These are phyloP conservation scores for Mycocentrospora acerina DNA, from an alignment of 2,329 filamentous ascomycete species.

Conservation along the genomic window DNA sequence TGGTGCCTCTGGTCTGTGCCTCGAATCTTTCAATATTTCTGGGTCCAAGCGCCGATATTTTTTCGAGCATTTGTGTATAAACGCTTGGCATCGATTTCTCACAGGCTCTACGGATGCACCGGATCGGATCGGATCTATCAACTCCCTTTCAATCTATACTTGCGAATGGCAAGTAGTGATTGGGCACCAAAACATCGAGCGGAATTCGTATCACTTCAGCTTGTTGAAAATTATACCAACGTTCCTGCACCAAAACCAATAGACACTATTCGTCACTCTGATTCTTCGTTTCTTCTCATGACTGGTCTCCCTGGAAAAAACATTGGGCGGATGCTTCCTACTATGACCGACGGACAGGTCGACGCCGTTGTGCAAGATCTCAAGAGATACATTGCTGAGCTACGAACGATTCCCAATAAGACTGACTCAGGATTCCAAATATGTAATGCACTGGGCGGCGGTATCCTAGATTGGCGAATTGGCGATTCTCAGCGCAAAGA, in stretches of 20 bases:
- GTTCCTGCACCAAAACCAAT: constrained; percentile 13
- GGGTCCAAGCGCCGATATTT: constrained; percentile 7
- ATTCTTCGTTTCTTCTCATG: constrained; percentile 18
- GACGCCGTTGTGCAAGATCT: constrained; percentile 10
- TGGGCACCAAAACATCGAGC: constrained; percentile 18
- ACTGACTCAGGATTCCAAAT: constrained; percentile 11
- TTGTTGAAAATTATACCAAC: constrained; percentile 11
- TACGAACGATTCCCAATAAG: constrained; percentile 17
- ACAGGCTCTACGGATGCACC: constrained; percentile 11
- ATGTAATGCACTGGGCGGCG: constrained; percentile 17
- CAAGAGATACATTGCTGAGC: constrained; percentile 10
- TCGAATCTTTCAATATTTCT: constrained; percentile 6
- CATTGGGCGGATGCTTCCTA: constrained; percentile 13
- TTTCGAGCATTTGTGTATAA: constrained; percentile 16
- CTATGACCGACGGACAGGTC: constrained; percentile 16
- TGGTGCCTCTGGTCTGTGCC: not conserved
- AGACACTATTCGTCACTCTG: constrained; percentile 10
- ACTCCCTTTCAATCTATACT: constrained; percentile 20
- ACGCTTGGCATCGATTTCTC: constrained; percentile 5
- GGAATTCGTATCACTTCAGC: constrained; percentile 11
- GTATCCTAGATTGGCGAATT: constrained; percentile 19
- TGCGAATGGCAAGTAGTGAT: constrained; percentile 9
- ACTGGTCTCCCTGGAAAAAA: constrained; percentile 8
- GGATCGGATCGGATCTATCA: constrained; percentile 12
- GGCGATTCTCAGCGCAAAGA: constrained; percentile 12